Conservation (phyloP, 2,329 filamentous ascomycete genomes). For the Diaporthe nobilis region DNA sequence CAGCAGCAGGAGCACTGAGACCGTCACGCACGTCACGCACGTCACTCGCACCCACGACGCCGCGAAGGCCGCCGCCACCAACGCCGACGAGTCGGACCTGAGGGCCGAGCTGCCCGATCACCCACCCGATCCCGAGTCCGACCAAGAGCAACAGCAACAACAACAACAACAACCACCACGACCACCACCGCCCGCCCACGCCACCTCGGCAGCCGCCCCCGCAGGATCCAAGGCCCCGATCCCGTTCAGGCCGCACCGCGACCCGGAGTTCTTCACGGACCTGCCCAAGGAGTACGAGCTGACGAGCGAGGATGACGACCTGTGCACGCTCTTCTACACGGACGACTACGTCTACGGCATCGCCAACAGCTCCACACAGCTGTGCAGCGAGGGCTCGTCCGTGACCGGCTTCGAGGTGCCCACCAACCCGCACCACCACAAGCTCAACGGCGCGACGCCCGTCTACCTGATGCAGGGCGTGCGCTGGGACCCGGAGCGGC, state of each 20-base stretch:
- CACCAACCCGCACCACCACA: conserved; percentile 30
- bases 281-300: conserved; percentile 24
- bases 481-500: not conserved
- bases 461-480: conserved; percentile 35
- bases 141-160: not conserved
- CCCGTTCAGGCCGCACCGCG: not conserved
- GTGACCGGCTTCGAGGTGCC: conserved; percentile 32
- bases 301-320: conserved; percentile 22
- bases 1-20: not conserved
- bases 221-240: not conserved
- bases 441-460: conserved; percentile 14
- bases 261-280: conserved; percentile 8
- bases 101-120: conserved; percentile 3
- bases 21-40: conserved; percentile 34
- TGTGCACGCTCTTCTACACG: conserved; percentile 32
- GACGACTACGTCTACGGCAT: conserved; percentile 34
- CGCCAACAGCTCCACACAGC: conserved; percentile 5
- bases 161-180: no score
- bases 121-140: not conserved
- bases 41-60: conserved; percentile 4
- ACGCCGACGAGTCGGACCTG: conserved; percentile 16
- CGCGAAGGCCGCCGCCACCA: not conserved
- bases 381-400: conserved; percentile 9
- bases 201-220: not conserved
- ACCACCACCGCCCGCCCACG: not conserved